Conservation (phyloP, 1,284 basidiomycete species). For the Ustilago sp. region DNA sequence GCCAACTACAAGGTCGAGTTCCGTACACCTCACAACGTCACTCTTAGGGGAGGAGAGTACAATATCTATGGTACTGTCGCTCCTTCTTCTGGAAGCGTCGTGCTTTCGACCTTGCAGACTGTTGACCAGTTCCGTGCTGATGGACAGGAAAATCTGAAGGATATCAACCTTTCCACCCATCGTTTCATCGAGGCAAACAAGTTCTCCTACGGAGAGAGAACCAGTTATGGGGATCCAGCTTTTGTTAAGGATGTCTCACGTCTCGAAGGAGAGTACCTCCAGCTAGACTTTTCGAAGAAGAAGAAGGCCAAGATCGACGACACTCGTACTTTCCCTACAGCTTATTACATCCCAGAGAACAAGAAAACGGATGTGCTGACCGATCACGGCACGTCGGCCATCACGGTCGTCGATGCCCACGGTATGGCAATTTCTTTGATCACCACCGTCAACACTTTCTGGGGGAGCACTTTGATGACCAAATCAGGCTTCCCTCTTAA, state of each 20-base stretch:
- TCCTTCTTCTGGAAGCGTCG: conserved; percentile 66
- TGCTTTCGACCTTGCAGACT: conserved; percentile 68
- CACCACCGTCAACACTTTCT: conserved; percentile 71
- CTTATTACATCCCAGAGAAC: conserved; percentile 69
- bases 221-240: conserved; percentile 70
- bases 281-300: conserved; percentile 55
- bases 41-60: conserved; percentile 46
- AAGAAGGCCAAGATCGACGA: conserved; percentile 67
- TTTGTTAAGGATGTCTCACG: conserved; percentile 70
- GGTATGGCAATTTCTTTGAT: conserved; percentile 71
- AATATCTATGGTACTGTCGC: conserved; percentile 61
- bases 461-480: conserved; percentile 65
- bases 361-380: conserved; percentile 52
- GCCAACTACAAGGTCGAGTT: conserved; percentile 54
- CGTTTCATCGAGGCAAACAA: conserved; percentile 70
- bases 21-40: conserved; percentile 48
- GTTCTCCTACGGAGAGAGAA: conserved; percentile 71
- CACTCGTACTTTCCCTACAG: conserved; percentile 42
- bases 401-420: conserved; percentile 69
- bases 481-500: conserved; percentile 63
- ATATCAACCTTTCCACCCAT: conserved; percentile 67
- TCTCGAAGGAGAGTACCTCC: conserved; percentile 68
- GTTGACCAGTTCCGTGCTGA: conserved; percentile 44
- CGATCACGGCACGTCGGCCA: conserved; percentile 70
- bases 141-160: conserved; percentile 35